Evolutionary conservation across 805 yeast species (phyloP).

Genomic region (Saccharomycopsis sp.): DNA sequence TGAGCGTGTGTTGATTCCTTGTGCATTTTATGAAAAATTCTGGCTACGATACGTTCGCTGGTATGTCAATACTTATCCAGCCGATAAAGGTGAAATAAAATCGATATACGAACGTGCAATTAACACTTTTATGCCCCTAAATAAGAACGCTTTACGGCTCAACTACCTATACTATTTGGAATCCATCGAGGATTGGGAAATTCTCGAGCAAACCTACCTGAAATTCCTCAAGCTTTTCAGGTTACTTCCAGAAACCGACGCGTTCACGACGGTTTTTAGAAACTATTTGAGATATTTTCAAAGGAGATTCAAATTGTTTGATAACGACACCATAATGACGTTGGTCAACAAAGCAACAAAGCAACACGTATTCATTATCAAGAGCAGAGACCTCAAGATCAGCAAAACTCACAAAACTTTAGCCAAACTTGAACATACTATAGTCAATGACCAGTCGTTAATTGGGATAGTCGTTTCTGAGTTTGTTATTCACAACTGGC

Average conservation of each 20-base stretch:
- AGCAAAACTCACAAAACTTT: neutral
- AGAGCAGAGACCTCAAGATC: neutral
- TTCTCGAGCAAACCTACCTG: neutral
- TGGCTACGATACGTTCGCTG: constrained; percentile 69
- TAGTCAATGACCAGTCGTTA: neutral
- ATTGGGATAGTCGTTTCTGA: neutral
- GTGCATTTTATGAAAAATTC: constrained; percentile 48
- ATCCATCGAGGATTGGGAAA: neutral
- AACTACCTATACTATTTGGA: constrained; percentile 17
- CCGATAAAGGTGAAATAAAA: constrained; percentile 31
- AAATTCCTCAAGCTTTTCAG: constrained; percentile 11
- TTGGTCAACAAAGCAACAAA: neutral
- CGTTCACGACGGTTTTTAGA: neutral
- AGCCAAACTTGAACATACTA: neutral
- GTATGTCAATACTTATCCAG: constrained; percentile 30
- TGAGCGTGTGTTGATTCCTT: constrained; percentile 68
- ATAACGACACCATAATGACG: neutral
- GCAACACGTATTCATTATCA: neutral
- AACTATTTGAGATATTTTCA: neutral
- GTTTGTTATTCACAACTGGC: neutral
- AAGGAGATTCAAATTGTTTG: neutral
- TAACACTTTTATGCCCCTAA: constrained; percentile 32
- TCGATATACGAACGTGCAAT: constrained; percentile 47
- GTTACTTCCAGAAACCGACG: constrained; percentile 1
- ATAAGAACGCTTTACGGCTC: constrained; percentile 14